These are phyloP conservation scores for Corymbia calophylla DNA, from an alignment of 441 rosid genomes.

Conservation along the genomic window DNA sequence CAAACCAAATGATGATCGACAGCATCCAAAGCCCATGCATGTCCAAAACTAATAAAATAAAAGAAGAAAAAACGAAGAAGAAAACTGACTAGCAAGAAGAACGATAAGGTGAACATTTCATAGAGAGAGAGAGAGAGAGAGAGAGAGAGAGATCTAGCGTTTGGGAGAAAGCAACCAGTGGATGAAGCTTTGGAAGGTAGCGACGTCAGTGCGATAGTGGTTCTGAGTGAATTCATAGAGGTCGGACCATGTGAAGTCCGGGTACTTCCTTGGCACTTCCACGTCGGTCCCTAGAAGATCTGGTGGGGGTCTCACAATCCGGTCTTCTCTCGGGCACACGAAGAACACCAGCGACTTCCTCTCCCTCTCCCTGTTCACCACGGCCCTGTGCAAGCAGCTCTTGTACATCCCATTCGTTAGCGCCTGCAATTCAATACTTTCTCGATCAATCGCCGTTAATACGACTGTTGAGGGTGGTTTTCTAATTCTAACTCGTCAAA, in stretches of 20 bases:
- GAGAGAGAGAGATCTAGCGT: neutral
- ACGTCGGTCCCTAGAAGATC: conserved; percentile 13
- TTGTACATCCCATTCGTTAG: conserved; percentile 52
- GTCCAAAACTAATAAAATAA: neutral
- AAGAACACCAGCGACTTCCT: conserved; percentile 62
- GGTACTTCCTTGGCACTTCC: conserved; percentile 33
- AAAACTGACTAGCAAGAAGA: neutral
- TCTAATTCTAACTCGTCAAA: neutral
- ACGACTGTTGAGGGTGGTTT: neutral
- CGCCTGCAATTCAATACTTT: conserved; percentile 29
- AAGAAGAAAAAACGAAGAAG: neutral
- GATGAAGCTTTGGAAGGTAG: conserved; percentile 37
- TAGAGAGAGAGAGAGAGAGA: neutral
- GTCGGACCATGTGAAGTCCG: conserved; percentile 56
- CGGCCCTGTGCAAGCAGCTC: conserved; percentile 73
- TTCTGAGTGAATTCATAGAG: conserved; percentile 41
- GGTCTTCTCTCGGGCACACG: conserved; percentile 50
- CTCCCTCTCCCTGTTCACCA: conserved; percentile 46
- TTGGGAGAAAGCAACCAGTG: conserved; percentile 21
- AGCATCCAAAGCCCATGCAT: neutral
- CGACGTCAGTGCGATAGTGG: conserved; percentile 33
- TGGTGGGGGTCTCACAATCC: conserved; percentile 54
- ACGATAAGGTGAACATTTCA: neutral
- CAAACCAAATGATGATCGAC: neutral
- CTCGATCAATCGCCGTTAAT: neutral